A percentile compares a stretch with the other conserved stretches of the same genome.
Evolutionary conservation across 768 basidiomycete species (phyloP).

Genomic region (Megacollybia marginata): DNA sequence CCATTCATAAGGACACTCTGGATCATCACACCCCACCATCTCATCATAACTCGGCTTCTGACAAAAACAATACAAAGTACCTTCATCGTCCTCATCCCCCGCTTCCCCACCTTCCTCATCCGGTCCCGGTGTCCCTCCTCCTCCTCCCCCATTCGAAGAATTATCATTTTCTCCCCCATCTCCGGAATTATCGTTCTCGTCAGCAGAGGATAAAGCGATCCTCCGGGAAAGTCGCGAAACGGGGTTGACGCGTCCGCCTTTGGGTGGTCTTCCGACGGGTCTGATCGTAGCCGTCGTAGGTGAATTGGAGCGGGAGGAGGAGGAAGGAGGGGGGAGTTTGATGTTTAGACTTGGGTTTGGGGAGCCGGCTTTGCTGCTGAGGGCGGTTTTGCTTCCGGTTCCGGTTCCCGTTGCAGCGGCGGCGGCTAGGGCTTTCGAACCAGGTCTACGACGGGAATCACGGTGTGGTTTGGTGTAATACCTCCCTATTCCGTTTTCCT

Average conservation of each 20-base stretch:
- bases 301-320: no score
- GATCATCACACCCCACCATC: no score
- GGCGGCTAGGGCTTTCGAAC: not conserved
- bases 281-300: no score
- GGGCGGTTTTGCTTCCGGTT: slow-evolving; percentile 17
- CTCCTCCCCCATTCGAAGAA: slow-evolving; percentile 32
- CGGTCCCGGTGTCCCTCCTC: slow-evolving; percentile 7
- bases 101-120: slow-evolving; percentile 25
- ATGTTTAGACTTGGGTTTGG: no score
- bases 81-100: slow-evolving; percentile 31
- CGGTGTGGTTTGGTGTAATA: not conserved
- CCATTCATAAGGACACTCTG: no score
- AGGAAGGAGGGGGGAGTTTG: no score
- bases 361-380: slow-evolving; percentile 27
- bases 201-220: slow-evolving; percentile 23
- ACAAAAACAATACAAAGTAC: slow-evolving; percentile 40
- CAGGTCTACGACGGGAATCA: not conserved
- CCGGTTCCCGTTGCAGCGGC: slow-evolving; percentile 35
- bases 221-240: slow-evolving; percentile 40
- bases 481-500: no score
- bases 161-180: slow-evolving; percentile 22
- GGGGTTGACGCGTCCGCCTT: slow-evolving; percentile 8
- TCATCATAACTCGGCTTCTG: slow-evolving; percentile 45
- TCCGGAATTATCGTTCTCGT: slow-evolving; percentile 10
- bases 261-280: slow-evolving; percentile 24